Evolutionary conservation across 257 asterid genomes (phyloP), one percentile per base, ranked within the genome.

Genomic region (Lycium ferocissimum): DNA sequence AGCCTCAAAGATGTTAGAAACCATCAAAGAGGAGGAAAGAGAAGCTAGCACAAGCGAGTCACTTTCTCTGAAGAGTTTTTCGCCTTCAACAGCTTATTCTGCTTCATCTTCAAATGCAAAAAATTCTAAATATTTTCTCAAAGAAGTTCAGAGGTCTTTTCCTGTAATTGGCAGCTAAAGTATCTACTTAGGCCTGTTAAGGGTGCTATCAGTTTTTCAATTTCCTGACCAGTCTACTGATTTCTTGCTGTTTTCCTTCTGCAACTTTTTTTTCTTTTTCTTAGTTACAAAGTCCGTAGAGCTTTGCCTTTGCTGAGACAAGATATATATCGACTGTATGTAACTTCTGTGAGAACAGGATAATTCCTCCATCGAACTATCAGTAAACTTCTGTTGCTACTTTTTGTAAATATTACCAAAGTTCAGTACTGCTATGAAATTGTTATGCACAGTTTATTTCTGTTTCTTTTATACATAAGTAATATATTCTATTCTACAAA

Each of bases 11-110:
- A 89, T 90, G 92, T 80, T 92, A 61, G 98, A 94, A 5, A 92
- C 98, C 40, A 94, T 94, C 38, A 89, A 91, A 1, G 96, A 94
- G 82, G 96, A 94, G 69, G 96, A 94, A 71, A 94, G 84, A 82
- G 97, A 93, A 84, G 22, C 61, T 5, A 18, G 43, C 65, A 15
- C 51, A 49, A 85, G 43, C 20, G 51, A 80, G 17, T 86, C 67
- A 71, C 54, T 79, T 45, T 82, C 89, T 59, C 54, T 43, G 45
- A 37, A 79, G 58, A 45, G 72, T 18, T 12, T 14, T 10, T 45
- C 53, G 51, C 85, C 7, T 35, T 51, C 37, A 80, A 3, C 59
- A 38, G 45, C 22, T 49, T 40, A 47, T 6, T 17, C 17, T 67
- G 80, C 83, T 59, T n/a, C 86, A 47, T 45, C 76, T 84, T 53